Base-by-base conservation (phyloP, 2,329 filamentous ascomycete genomes). In the Monilinia fructigena region DNA sequence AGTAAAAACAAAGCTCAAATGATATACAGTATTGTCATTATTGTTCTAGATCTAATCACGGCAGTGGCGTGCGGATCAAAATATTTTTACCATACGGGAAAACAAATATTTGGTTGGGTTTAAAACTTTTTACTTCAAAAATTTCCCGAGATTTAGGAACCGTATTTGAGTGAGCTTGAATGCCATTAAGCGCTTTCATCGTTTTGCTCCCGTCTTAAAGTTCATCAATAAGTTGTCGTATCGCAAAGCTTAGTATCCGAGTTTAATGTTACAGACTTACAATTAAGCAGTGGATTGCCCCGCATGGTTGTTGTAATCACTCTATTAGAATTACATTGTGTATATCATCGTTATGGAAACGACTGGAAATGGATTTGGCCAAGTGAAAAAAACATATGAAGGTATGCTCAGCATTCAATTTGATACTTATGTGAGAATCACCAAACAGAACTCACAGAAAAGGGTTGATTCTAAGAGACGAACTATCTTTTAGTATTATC, bases 211-310 rank as follows among this genome's bases (percentile, higher is more conserved):
- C 26, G 23, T 35, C 31, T 35, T 35, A 35, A 35, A 35, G 31
- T 35, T 35, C 31, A 35, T 35, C 4, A 48, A 59, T 48, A n/a
- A 20, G 47, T 35, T 35, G 56, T 16, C 16, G 56, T 31, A 23
- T 59, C 11, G 26, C 31, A 48, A 59, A 45, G 56, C 56, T 48
- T 59, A 59, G 56, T 42, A 23, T 48, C 26, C 31, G 56, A 35
- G 42, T 47, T 59, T 23, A 48, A 47, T 59, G 42, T 35, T 59
- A 5, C 55, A 58, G 55, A 28, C 28, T 28, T 28, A 28, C 28
- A 28, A 28, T 16, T 12, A n/a, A 11, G 26, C 18, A 59, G 14
- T 35, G 11, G 28, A 31, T 31, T 54, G 52, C 16, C 26, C 52
- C 52, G 31, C 28, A 40, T 3, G 12, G 28, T 56, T 28, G 7